These are phyloP conservation scores for Lactarius vividus DNA, from an alignment of 768 basidiomycete species.

Conservation along the genomic window DNA sequence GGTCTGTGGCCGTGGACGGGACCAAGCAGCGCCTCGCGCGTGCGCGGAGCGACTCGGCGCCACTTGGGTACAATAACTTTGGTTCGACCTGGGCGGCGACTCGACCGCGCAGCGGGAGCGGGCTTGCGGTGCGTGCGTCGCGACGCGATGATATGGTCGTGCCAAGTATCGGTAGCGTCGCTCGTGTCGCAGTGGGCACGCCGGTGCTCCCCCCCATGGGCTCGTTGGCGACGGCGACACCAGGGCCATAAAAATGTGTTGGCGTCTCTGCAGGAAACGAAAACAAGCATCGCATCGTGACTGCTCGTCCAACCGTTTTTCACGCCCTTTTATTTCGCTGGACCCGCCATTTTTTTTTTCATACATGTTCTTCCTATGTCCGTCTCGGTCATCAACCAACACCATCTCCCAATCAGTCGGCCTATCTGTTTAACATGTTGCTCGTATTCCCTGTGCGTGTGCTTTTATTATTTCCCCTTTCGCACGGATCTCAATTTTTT, in stretches of 20 bases:
- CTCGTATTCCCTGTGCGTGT: neutral
- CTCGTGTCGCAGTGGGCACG: constrained; percentile 11
- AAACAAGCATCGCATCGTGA: neutral
- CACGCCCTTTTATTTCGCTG: neutral
- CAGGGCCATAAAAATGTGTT: constrained; percentile 20
- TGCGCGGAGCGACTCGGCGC: constrained; percentile 68
- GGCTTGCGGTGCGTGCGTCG: constrained; percentile 32
- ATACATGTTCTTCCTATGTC: neutral
- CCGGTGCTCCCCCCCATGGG: constrained; percentile 20
- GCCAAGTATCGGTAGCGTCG: constrained; percentile 25
- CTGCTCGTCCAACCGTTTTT: constrained; percentile 7
- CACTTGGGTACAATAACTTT: constrained; percentile 51
- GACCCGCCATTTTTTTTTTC: neutral
- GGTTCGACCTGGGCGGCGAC: constrained; percentile 36
- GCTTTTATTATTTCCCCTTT: constrained; percentile 1
- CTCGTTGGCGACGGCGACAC: constrained; percentile 17
- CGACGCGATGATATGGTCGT: constrained; percentile 25
- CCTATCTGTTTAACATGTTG: neutral
- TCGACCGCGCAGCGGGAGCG: constrained; percentile 40
- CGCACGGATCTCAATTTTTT: constrained; percentile 1
- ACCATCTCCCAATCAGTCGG: neutral
- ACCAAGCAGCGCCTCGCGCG: constrained; percentile 46
- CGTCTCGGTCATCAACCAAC: neutral
- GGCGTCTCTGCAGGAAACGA: neutral
- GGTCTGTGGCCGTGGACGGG: constrained; percentile 24